Evolutionary conservation across 2,329 filamentous ascomycete genomes (phyloP).

Genomic region (Hirsutella rhossiliensis): DNA sequence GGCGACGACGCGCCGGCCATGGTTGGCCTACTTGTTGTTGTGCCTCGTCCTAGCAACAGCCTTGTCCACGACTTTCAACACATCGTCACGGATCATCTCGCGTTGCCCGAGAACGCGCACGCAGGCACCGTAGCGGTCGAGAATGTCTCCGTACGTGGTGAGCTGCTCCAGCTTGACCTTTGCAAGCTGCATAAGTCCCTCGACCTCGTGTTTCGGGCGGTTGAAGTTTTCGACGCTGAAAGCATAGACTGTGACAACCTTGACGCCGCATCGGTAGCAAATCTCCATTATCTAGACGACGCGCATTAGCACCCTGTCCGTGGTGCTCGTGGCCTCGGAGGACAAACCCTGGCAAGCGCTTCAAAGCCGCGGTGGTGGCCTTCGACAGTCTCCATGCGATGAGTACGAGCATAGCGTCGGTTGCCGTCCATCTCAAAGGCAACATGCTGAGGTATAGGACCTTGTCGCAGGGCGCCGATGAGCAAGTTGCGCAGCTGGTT

Average conservation of each 20-base stretch:
- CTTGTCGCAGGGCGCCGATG: slow-evolving; percentile 80
- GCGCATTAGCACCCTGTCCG: slow-evolving; percentile 6
- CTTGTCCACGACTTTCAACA: slow-evolving; percentile 75
- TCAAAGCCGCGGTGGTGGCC: slow-evolving; percentile 95
- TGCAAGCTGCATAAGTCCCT: slow-evolving; percentile 94
- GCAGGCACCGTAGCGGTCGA: slow-evolving; percentile 84
- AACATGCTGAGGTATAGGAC: slow-evolving; percentile 85
- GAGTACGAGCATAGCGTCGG: slow-evolving; percentile 75
- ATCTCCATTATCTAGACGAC: slow-evolving; percentile 70
- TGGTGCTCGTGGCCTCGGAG: background rate
- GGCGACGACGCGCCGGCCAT: no score
- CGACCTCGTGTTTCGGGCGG: slow-evolving; percentile 89
- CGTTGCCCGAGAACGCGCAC: slow-evolving; percentile 78
- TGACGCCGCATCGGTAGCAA: slow-evolving; percentile 95
- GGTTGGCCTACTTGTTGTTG: slow-evolving; percentile 58
- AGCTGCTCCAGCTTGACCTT: slow-evolving; percentile 90
- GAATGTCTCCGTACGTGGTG: slow-evolving; percentile 80
- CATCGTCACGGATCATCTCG: slow-evolving; percentile 74
- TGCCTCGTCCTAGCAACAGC: slow-evolving; percentile 78
- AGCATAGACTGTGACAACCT: slow-evolving; percentile 93
- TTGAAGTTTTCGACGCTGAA: slow-evolving; percentile 99
- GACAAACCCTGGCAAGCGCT: slow-evolving; percentile 60
- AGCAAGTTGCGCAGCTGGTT: slow-evolving; percentile 69
- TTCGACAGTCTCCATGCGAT: slow-evolving; percentile 92
- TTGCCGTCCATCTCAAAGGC: slow-evolving; percentile 99